Evolutionary conservation across 1,139 yeast genomes (phyloP), one percentile per base, ranked within the genome.

Genomic region (Kodamaea suecica): DNA sequence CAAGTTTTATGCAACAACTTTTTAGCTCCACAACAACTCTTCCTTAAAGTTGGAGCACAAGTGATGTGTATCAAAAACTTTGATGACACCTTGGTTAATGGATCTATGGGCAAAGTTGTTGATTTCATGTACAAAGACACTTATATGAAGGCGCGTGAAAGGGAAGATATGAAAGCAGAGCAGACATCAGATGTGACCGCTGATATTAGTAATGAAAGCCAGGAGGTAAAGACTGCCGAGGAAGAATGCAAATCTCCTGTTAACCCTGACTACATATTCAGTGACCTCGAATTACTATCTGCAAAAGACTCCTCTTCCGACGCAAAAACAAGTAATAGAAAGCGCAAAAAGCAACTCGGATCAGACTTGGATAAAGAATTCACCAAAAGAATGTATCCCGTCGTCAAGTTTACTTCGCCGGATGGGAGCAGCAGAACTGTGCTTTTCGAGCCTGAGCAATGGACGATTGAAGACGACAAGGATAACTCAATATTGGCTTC

Each of bases 51-150:
- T 32, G 90, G 90, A 26, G 92, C 97, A 0, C 98, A 92, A 60
- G 98, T 92, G 0, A 94, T 92, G 98, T 81, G 94, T 71, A 76
- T 92, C 41, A 92, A 92, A 57, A 94, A 92, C 55, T 72, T 85
- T 38, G 97, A 90, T 55, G 87, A 80, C 17, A 77, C 84, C 1
- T 67, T 92, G 30, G 98, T 94, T 4, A 92, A 92, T 59, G 99
- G 99, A 0, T 81, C 96, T 0, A 63, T 92, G 30, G 99, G 99
- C 0, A 82, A 74, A 42, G 90, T 92, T 2, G 49, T 70, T 19
- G 72, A 58, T 11, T 70, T 70, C 38, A 49, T 68, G 49, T 66
- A 59, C 48, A 54, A 58, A 41, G 64, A 54, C 37, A 63, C 65
- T 2, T 68, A 59, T 42, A 55, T 59, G 61, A 57, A 47, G 26